Conservation (phyloP, 164 flowering plant genomes). For the Buxus sempervirens region DNA sequence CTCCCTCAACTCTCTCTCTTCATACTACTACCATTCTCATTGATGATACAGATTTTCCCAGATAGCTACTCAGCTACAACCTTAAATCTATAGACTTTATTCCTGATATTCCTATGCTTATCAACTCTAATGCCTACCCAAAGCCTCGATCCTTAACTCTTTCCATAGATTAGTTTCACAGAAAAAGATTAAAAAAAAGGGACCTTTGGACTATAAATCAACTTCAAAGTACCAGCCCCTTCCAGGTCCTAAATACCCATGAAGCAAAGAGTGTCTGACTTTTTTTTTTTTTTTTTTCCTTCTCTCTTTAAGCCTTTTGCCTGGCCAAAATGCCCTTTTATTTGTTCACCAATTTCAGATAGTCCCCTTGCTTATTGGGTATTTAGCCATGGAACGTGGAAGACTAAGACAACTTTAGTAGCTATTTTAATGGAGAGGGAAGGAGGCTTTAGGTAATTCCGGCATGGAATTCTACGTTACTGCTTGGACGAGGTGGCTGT, state of each 20-base stretch:
- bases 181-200: too few relatives aligned
- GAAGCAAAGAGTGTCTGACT: neutral
- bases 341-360: neutral
- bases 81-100: neutral
- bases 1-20: conserved; percentile 36
- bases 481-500: conserved; percentile 16
- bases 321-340: too few relatives aligned
- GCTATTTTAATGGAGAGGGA: neutral
- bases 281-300: too few relatives aligned
- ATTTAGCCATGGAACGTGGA: neutral
- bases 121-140: conserved; percentile 9
- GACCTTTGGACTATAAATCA: too few relatives aligned
- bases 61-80: too few relatives aligned
- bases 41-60: too few relatives aligned
- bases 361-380: neutral
- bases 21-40: too few relatives aligned
- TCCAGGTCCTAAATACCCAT: neutral
- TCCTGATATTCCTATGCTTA: neutral
- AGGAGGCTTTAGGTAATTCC: conserved; percentile 28
- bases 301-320: too few relatives aligned
- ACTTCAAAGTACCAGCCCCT: neutral
- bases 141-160: conserved; percentile 15
- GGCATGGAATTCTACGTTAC: conserved; percentile 3
- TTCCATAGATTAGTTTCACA: too few relatives aligned
- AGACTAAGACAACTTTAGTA: neutral